These are phyloP conservation scores for Starmera stellimalicola DNA, from an alignment of 1,139 yeast genomes.

Conservation along the genomic window DNA sequence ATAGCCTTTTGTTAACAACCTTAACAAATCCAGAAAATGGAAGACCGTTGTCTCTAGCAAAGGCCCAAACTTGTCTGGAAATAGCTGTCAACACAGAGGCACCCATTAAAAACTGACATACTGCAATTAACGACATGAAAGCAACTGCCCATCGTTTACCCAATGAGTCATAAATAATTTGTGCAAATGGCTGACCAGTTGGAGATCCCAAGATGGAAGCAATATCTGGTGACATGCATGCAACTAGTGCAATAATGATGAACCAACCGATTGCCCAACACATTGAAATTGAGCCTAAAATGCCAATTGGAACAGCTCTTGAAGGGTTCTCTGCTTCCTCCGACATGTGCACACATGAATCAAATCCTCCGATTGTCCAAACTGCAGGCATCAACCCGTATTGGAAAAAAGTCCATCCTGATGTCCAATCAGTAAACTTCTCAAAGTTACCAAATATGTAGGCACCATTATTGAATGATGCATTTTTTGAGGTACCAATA, in stretches of 20 bases:
- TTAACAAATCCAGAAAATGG: conserved; percentile 38
- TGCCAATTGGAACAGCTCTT: conserved; percentile 56
- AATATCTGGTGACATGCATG: conserved; percentile 44
- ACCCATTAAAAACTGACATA: conserved; percentile 57
- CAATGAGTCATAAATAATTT: conserved; percentile 48
- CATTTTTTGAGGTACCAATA: conserved; percentile 30
- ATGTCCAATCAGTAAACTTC: conserved; percentile 42
- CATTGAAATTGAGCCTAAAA: conserved; percentile 40
- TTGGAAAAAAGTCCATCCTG: conserved; percentile 51
- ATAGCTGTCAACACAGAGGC: conserved; percentile 38
- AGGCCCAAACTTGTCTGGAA: conserved; percentile 39
- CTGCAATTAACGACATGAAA: conserved; percentile 44
- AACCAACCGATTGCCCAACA: conserved; percentile 52
- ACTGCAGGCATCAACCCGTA: conserved; percentile 54
- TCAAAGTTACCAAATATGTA: conserved; percentile 44
- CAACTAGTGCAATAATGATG: conserved; percentile 40
- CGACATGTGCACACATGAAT: conserved; percentile 61
- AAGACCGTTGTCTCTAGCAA: conserved; percentile 39
- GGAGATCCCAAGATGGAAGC: conserved; percentile 30
- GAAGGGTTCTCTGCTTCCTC: conserved; percentile 63
- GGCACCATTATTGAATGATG: conserved; percentile 24
- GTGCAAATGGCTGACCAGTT: conserved; percentile 55
- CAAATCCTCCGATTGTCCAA: conserved; percentile 62
- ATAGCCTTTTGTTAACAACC: conserved; percentile 37
- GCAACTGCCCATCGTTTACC: conserved; percentile 63